Conservation (phyloP, 2,329 filamentous ascomycete species). For the Bipolaris sorokiniana region DNA sequence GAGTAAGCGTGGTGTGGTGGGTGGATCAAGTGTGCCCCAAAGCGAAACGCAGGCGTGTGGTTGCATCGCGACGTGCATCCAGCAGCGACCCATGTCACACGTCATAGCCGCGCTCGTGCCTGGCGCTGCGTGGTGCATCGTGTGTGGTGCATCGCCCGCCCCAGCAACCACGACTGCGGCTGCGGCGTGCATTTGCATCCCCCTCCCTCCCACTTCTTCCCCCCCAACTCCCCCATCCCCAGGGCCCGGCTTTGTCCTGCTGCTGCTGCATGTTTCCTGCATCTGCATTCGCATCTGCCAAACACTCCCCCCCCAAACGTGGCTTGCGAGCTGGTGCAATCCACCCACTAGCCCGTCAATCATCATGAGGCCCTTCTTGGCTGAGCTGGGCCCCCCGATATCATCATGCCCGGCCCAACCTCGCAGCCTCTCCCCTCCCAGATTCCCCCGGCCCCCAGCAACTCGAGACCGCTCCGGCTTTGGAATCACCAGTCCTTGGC, state of each 20-base stretch:
- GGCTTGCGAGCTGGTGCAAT: constrained; percentile 1
- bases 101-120: constrained; percentile 18
- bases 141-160: not conserved
- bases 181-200: constrained; percentile 6
- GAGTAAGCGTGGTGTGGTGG: constrained; percentile 5
- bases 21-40: constrained; percentile 10
- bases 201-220: not conserved
- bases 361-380: constrained; percentile 10
- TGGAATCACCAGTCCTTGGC: constrained; percentile 6
- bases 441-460: constrained; percentile 3
- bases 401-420: constrained; percentile 7
- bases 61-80: constrained; percentile 8
- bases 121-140: constrained; percentile 1
- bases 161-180: constrained; percentile 12
- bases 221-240: not conserved
- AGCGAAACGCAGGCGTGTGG: not conserved
- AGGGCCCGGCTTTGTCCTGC: not conserved
- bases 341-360: not conserved
- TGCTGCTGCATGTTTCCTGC: constrained; percentile 1
- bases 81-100: constrained; percentile 10
- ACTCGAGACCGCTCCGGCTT: not conserved
- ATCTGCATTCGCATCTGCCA: not conserved
- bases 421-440: constrained; percentile 6
- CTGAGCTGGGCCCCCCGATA: constrained; percentile 1
- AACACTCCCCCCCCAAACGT: not conserved